Evolutionary conservation across 2,329 filamentous ascomycete species (phyloP), one percentile per base, ranked within the genome.

Genomic region (Myriosclerotinia scirpicola): DNA sequence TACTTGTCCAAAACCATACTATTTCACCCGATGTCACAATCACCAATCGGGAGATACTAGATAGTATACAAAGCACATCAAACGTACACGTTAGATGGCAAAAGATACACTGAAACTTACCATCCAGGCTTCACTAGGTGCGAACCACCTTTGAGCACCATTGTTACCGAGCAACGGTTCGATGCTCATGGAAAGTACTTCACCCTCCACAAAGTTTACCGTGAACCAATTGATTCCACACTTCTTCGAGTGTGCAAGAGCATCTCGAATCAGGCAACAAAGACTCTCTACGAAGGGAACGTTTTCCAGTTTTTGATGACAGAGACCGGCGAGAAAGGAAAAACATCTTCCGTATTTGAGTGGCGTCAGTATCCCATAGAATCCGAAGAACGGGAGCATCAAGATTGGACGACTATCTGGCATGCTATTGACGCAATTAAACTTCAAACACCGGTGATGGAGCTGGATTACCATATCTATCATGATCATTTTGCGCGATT

Each of bases 361-460:
- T n/a, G n/a, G n/a, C n/a, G n/a, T n/a, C n/a, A n/a, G n/a, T n/a
- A n/a, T n/a, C n/a, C n/a, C n/a, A n/a, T n/a, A n/a, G n/a, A n/a
- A n/a, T n/a, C n/a, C n/a, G n/a, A n/a, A n/a, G n/a, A n/a, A n/a
- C n/a, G n/a, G n/a, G n/a, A n/a, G n/a, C n/a, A n/a, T n/a, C n/a
- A n/a, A n/a, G n/a, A n/a, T n/a, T n/a, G n/a, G n/a, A n/a, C 0
- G 20, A 11, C 5, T 5, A 17, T 20, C 42, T 17, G 2, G 1
- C 30, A 48, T 7, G 40, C 40, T 2, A 44, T 59, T 6, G 17
- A 5, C 1, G 20, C 17, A 5, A 14, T 59, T 6, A 5, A 59
- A 7, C 30, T 17, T 12, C 26, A 30, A 48, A 46, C 12, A 36
- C 22, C 38, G 1, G 30, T 34, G 12, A 1, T 36, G 14, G 15